Base-by-base conservation (phyloP, 1,284 basidiomycete genomes). In the Malassezia cuniculi region DNA sequence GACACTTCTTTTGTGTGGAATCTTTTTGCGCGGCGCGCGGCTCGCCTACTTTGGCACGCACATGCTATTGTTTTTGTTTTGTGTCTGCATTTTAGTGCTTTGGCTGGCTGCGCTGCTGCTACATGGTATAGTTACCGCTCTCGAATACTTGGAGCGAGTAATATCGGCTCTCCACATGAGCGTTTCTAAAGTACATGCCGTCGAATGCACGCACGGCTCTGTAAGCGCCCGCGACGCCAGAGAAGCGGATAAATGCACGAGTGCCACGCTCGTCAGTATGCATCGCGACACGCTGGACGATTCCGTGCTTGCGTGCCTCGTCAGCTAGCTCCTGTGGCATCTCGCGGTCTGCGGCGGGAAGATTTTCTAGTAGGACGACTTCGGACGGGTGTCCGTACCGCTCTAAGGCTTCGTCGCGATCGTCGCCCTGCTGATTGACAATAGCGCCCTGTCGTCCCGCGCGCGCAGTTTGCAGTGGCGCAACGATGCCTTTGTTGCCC, bases 171-270 rank as follows among this genome's bases (percentile, higher is more conserved):
- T 22, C 12, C 5, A 38, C 14, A 7, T 7, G 12, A 3, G 18
- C 26, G 4, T 24, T 18, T 2, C 12, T 27, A 9, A 32, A 36
- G 33, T 16, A 31, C 3, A 8, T 3, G 8, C 42, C 50, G n/a
- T 62, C 47, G 3, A 62, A 25, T 4, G 22, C 46, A 15, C 54
- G 32, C 0, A 60, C 51, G 0, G 55, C 52, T 22, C 48, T 43
- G 42, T 51, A 64, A 4, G 57, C 47, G 5, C 42, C 60, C 2
- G 54, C 55, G 26, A 44, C 28, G 9, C 57, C 60, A 10, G 40
- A 47, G 31, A 60, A 62, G n/a, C 44, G 31, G 4, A 64, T 54
- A 43, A 64, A 59, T 6, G 55, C 44, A 10, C 53, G 44, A 10
- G 55, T 39, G 21, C 40, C 31, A 1, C 10, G 20, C 0, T 19